Evolutionary conservation across 352 stramenopile genomes (phyloP).

Genomic region (Phytophthora podocarpi): DNA sequence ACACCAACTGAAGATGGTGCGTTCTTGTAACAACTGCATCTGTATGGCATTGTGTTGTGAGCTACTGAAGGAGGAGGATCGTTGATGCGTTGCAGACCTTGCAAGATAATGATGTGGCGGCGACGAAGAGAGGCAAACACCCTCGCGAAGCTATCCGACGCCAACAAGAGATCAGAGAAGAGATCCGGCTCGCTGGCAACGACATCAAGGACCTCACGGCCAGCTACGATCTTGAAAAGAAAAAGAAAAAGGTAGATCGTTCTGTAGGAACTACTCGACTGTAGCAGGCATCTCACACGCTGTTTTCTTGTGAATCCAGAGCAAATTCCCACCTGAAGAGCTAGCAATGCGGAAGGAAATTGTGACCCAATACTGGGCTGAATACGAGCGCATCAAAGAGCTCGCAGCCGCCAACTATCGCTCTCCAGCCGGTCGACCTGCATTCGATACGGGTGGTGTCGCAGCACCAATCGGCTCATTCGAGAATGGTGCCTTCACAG

Average conservation of each 20-base stretch:
- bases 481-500: slow-evolving; percentile 67
- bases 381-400: slow-evolving; percentile 82
- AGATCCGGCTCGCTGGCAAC: slow-evolving; percentile 72
- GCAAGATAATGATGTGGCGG: slow-evolving; percentile 67
- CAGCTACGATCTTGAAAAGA: slow-evolving; percentile 73
- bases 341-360: slow-evolving; percentile 82
- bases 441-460: slow-evolving; percentile 54
- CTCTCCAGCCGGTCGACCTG: slow-evolving; percentile 44
- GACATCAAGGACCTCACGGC: slow-evolving; percentile 78
- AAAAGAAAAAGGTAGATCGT: slow-evolving; percentile 81
- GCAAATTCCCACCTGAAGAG: slow-evolving; percentile 78
- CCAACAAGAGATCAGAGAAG: slow-evolving; percentile 82
- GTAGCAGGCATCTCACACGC: neutral
- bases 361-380: slow-evolving; percentile 77
- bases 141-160: slow-evolving; percentile 78
- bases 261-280: neutral
- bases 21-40: no score
- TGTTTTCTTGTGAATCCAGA: slow-evolving; percentile 36
- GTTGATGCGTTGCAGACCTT: slow-evolving; percentile 47
- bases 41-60: neutral
- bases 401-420: slow-evolving; percentile 66
- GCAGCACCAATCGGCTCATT: slow-evolving; percentile 58
- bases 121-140: slow-evolving; percentile 72
- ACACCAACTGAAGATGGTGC: slow-evolving; percentile 78
- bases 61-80: neutral